A percentile compares a stretch with the other conserved stretches of the same genome.
Evolutionary conservation across 225 moss, liverwort and hornwort species (phyloP).

Genomic region (Bryoerythrophyllum caledonicum): DNA sequence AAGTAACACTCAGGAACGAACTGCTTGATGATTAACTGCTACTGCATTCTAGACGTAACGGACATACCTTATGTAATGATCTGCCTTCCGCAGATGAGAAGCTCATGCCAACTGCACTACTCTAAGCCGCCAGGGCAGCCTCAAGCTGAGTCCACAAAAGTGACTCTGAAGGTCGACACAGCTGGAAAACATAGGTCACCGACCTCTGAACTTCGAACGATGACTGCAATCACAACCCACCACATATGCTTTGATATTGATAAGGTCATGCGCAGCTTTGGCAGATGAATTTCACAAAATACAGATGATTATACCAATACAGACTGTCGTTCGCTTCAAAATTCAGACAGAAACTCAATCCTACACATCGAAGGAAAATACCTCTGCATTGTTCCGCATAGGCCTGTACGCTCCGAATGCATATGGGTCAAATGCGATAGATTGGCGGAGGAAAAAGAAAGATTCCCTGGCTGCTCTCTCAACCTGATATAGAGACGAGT

Average conservation of each 20-base stretch:
- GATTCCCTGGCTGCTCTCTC: conserved; percentile 21
- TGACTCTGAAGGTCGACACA: conserved; percentile 8
- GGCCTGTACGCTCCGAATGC: conserved; percentile 14
- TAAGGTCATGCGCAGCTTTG: neutral
- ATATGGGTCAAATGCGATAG: conserved; percentile 3
- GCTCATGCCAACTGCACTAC: neutral
- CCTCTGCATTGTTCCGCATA: conserved; percentile 12
- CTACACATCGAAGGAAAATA: neutral
- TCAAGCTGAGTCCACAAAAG: neutral
- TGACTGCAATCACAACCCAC: conserved; percentile 9
- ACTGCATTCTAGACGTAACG: neutral
- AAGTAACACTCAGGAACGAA: neutral
- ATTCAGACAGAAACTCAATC: neutral
- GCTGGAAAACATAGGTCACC: conserved; percentile 21
- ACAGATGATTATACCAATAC: neutral
- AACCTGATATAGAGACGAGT: neutral
- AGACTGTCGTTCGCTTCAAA: neutral
- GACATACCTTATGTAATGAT: neutral
- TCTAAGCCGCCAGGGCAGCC: conserved; percentile 3
- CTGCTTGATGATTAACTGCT: neutral
- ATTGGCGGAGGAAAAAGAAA: conserved; percentile 5
- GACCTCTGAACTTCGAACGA: conserved; percentile 9
- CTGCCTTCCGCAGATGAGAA: neutral
- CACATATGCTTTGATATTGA: neutral
- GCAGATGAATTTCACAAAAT: neutral